Conservation (phyloP, 2,329 filamentous ascomycete genomes). For the Diaporthe ampelina region DNA sequence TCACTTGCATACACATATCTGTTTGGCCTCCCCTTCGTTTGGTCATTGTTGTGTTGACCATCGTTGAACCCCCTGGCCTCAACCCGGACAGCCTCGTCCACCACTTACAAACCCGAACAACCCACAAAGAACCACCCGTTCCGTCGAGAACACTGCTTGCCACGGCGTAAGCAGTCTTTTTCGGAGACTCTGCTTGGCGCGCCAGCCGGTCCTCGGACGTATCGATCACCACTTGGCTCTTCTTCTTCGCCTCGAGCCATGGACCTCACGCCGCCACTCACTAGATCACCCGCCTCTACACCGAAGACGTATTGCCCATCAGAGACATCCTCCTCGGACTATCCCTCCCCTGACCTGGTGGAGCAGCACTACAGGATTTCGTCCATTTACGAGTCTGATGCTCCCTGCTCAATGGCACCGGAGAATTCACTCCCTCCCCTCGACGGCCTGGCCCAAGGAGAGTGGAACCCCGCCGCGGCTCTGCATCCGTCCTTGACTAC, state of each 20-base stretch:
- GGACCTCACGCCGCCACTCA: constrained; percentile 65
- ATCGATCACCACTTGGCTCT: not conserved
- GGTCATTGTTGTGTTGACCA: not conserved
- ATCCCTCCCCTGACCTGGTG: constrained; percentile 59
- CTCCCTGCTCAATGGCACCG: constrained; percentile 55
- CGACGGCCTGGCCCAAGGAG: constrained; percentile 57
- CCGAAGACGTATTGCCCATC: constrained; percentile 61
- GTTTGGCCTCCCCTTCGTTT: not conserved
- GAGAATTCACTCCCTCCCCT: constrained; percentile 52
- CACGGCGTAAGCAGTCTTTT: not conserved
- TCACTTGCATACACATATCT: constrained; percentile 10
- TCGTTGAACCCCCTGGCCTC: not conserved
- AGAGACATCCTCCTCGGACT: constrained; percentile 58
- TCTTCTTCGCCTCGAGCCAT: constrained; percentile 50
- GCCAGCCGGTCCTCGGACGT: not conserved
- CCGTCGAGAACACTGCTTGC: not conserved
- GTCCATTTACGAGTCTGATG: constrained; percentile 56
- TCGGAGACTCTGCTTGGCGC: constrained; percentile 4
- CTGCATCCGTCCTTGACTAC: constrained; percentile 58
- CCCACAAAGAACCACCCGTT: not conserved
- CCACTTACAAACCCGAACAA: not conserved
- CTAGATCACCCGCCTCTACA: constrained; percentile 59
- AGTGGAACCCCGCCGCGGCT: constrained; percentile 58
- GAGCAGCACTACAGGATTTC: constrained; percentile 60
- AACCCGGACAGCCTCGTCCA: constrained; percentile 16